Percentiles rank a stretch among this genome's conserved stretches.
phyloP scores from a whole-genome alignment of 225 moss, liverwort and hornwort genomes.

The Takakia lepidozioides region DNA sequence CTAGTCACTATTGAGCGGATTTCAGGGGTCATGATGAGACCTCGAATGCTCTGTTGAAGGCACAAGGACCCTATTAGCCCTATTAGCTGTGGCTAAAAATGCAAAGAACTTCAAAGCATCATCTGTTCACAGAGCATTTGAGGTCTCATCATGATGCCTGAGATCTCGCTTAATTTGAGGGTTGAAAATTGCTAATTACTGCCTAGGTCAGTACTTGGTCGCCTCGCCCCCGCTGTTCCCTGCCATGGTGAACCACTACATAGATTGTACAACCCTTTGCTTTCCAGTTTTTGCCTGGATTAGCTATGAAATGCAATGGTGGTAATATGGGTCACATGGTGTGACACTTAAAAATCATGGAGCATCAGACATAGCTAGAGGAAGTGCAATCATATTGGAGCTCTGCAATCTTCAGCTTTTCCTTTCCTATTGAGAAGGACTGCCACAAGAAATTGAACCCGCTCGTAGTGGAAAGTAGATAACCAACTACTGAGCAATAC shows the following conservation, averaged over 20 bases:
- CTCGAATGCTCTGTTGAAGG: conserved; percentile 54
- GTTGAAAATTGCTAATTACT: conserved; percentile 78
- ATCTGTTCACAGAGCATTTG: conserved; percentile 66
- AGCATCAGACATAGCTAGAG: too few relatives aligned
- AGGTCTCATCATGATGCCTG: conserved; percentile 51
- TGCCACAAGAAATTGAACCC: too few relatives aligned
- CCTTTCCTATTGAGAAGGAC: too few relatives aligned
- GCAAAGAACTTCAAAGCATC: conserved; percentile 93
- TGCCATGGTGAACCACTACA: conserved; percentile 88
- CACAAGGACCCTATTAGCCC: too few relatives aligned
- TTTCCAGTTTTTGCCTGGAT: conserved; percentile 86
- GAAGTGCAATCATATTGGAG: too few relatives aligned
- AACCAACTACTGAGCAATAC: too few relatives aligned
- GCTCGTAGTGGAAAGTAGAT: too few relatives aligned
- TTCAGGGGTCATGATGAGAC: conserved; percentile 55
- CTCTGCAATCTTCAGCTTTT: too few relatives aligned
- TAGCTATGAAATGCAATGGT: conserved; percentile 57
- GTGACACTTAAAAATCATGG: too few relatives aligned
- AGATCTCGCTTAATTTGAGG: conserved; percentile 83
- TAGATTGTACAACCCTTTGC: conserved; percentile 87
- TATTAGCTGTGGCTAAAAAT: conserved; percentile 67
- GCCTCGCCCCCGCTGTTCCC: conserved; percentile 56
- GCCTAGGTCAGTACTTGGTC: conserved; percentile 75
- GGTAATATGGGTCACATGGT: too few relatives aligned
- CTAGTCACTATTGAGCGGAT: conserved; percentile 89